These are phyloP conservation scores for Cephaloascus albidus DNA, from an alignment of 805 yeast species.

Conservation along the genomic window DNA sequence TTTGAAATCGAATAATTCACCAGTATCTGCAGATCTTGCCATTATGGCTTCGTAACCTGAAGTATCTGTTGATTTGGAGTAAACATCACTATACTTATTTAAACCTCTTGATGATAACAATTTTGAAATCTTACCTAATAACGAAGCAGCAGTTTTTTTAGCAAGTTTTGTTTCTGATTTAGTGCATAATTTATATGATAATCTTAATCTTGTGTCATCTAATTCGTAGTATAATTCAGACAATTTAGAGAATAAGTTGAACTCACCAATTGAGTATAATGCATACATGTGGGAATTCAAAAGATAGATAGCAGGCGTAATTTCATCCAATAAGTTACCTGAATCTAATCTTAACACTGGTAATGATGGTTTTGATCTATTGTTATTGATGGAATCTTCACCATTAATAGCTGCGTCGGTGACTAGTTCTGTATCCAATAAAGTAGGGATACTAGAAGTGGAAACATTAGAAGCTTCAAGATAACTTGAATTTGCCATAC, in stretches of 20 bases:
- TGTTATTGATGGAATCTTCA: slow-evolving; percentile 1
- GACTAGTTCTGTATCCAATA: slow-evolving; percentile 20
- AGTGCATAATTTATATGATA: slow-evolving; percentile 43
- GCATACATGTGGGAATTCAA: slow-evolving; percentile 59
- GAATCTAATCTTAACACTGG: slow-evolving; percentile 39
- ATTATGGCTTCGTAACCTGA: slow-evolving; percentile 62
- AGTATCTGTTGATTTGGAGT: slow-evolving; percentile 33
- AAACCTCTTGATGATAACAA: slow-evolving; percentile 30
- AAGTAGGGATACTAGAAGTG: slow-evolving; percentile 15
- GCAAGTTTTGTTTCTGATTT: slow-evolving; percentile 39
- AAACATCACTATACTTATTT: slow-evolving; percentile 27
- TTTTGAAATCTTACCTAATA: slow-evolving; percentile 53
- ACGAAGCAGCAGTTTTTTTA: slow-evolving; percentile 38
- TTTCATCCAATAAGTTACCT: slow-evolving; percentile 43
- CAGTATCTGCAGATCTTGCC: slow-evolving; percentile 53
- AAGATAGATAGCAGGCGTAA: slow-evolving; percentile 45
- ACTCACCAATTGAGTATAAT: slow-evolving; percentile 63
- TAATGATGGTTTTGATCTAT: slow-evolving; percentile 35
- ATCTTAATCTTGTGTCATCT: slow-evolving; percentile 47
- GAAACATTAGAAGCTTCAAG: slow-evolving; percentile 8
- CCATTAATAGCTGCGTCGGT: slow-evolving; percentile 16
- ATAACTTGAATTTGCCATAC: slow-evolving; percentile 14
- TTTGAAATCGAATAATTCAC: slow-evolving; percentile 37
- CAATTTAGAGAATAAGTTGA: slow-evolving; percentile 49
- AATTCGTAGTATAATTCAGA: slow-evolving; percentile 42